Evolutionary conservation across 257 asterid species (phyloP), one percentile per base, ranked within the genome.

Genomic region (Vinca minor): DNA sequence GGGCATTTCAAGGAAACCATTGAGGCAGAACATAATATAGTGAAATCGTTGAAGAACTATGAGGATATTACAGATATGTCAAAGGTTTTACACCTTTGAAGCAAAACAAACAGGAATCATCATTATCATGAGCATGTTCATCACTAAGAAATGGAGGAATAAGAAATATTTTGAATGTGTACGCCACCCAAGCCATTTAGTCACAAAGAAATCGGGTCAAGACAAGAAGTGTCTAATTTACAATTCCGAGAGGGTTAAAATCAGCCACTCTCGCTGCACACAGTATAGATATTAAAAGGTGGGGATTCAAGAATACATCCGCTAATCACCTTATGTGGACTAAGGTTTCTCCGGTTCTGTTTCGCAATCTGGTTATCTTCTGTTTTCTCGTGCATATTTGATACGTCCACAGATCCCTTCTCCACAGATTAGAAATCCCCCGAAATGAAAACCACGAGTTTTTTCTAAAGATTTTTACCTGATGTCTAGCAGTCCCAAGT

Each of bases 221-320:
- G 31, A 3, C 29, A 10, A 58, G n/a, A 54, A 46, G 12, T 9
- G 31, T 61, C 21, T 20, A 57, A 72, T 72, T 66, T 67, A 72
- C 76, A 72, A 49, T 66, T 66, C 72, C 39, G 44, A 61, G 50
- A 61, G 58, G 53, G 29, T 67, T 52, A n/a, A n/a, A n/a, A n/a
- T n/a, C n/a, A 55, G 41, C 39, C 45, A 48, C 50, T 52, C 34
- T 1, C 3, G 39, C 41, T 29, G 38, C 21, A 35, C 11, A 69
- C 35, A 64, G 28, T 17, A 47, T 38, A 61, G 32, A 25, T 6
- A 35, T 50, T 42, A 62, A 41, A n/a, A n/a, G 59, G 18, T 66
- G 38, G 64, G 64, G 61, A 72, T 31, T 60, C 64, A 64, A 49
- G 32, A 45, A 21, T 46, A 68, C 41, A 34, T 50, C 59, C 68